Conservation (phyloP, 768 basidiomycete genomes). For the Mycena metata region DNA sequence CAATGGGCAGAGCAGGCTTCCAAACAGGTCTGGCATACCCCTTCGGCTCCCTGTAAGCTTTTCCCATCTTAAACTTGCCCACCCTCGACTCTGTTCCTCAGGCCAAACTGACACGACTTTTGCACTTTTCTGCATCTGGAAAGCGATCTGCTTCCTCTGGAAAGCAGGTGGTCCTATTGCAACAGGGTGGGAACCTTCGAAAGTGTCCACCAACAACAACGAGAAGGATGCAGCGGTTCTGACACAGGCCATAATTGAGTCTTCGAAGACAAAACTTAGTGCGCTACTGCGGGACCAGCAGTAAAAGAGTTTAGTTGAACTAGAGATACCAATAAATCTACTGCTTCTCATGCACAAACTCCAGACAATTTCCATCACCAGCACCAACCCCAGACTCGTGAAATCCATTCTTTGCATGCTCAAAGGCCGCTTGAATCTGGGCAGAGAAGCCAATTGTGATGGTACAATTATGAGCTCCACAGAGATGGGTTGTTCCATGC, state of each 20-base stretch:
- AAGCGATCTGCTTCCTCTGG: conserved; percentile 9
- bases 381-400: conserved; percentile 2
- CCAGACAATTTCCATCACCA: conserved; percentile 11
- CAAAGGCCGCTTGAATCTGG: not conserved
- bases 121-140: not conserved
- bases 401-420: conserved; percentile 4
- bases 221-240: not conserved
- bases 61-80: too few relatives aligned
- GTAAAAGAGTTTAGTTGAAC: too few relatives aligned
- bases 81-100: too few relatives aligned
- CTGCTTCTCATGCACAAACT: not conserved
- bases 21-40: too few relatives aligned
- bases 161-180: not conserved
- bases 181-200: not conserved
- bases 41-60: too few relatives aligned
- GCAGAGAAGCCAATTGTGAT: not conserved
- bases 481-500: conserved; percentile 21
- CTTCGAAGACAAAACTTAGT: not conserved
- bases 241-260: not conserved
- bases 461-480: conserved; percentile 5
- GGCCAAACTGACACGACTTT: too few relatives aligned
- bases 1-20: too few relatives aligned
- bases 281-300: too few relatives aligned
- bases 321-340: not conserved
- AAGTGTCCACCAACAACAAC: not conserved